These are phyloP conservation scores for Falciphora oryzae DNA, from an alignment of 2,329 filamentous ascomycete species.

Conservation along the genomic window DNA sequence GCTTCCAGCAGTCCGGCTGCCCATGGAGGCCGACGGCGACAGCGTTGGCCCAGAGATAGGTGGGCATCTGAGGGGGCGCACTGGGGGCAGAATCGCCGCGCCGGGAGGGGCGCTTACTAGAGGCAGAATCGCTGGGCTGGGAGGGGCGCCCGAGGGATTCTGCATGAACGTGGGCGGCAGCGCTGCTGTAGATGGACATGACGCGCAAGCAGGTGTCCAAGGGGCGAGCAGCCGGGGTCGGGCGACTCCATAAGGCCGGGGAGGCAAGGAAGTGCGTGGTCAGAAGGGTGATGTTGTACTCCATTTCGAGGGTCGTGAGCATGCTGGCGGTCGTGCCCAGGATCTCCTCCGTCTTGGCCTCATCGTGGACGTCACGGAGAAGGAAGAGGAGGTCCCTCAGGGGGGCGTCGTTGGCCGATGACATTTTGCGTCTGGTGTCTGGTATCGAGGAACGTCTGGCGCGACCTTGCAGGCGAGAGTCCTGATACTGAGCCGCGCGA, in stretches of 20 bases:
- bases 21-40: slow-evolving; percentile 53
- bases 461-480: too few relatives aligned
- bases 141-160: slow-evolving; percentile 30
- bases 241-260: slow-evolving; percentile 58
- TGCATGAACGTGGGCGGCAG: slow-evolving; percentile 49
- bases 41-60: slow-evolving; percentile 50
- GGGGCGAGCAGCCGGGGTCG: slow-evolving; percentile 24
- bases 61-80: slow-evolving; percentile 13
- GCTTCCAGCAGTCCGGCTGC: slow-evolving; percentile 68
- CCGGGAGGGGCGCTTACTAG: slow-evolving; percentile 16
- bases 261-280: slow-evolving; percentile 67
- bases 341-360: slow-evolving; percentile 47
- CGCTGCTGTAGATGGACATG: slow-evolving; percentile 67
- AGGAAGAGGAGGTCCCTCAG: slow-evolving; percentile 60
- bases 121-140: slow-evolving; percentile 28
- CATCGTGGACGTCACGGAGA: slow-evolving; percentile 49
- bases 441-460: too few relatives aligned
- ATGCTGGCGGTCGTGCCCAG: slow-evolving; percentile 63
- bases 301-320: slow-evolving; percentile 65
- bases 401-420: slow-evolving; percentile 43
- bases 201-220: slow-evolving; percentile 59
- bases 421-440: too few relatives aligned
- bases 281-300: slow-evolving; percentile 66
- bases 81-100: slow-evolving; percentile 32
- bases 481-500: too few relatives aligned